These are phyloP conservation scores for Pholiota conissans DNA, from an alignment of 768 basidiomycete genomes.

Conservation along the genomic window DNA sequence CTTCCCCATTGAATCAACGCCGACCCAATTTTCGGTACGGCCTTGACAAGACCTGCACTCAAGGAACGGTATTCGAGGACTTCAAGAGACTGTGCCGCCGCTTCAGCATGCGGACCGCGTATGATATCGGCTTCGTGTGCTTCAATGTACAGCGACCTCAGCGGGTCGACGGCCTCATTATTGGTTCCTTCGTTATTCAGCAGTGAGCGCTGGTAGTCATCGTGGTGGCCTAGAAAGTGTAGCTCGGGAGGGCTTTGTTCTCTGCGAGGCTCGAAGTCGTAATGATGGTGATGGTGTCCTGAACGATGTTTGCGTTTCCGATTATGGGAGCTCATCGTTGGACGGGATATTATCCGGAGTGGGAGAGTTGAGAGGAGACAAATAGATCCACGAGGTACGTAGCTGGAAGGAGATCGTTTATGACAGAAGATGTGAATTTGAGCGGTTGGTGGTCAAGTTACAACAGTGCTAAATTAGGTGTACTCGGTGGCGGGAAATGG, in stretches of 20 bases:
- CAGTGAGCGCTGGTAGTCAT: slow-evolving; percentile 2
- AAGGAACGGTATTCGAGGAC: slow-evolving; percentile 19
- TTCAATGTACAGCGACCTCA: slow-evolving; percentile 47
- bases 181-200: background rate
- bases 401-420: too few species aligned
- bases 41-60: slow-evolving; percentile 2
- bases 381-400: too few species aligned
- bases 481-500: too few species aligned
- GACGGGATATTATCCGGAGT: too few species aligned
- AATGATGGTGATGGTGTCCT: background rate
- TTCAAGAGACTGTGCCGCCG: slow-evolving; percentile 39
- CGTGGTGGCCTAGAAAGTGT: slow-evolving; percentile 16
- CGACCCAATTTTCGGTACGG: slow-evolving; percentile 25
- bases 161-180: slow-evolving; percentile 7
- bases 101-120: slow-evolving; percentile 45
- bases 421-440: too few species aligned
- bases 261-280: background rate
- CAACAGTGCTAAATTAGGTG: too few species aligned
- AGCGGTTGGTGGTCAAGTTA: too few species aligned
- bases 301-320: background rate
- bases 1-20: slow-evolving; percentile 35
- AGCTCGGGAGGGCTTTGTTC: background rate
- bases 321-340: too few species aligned
- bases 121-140: slow-evolving; percentile 79
- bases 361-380: too few species aligned